Conservation (phyloP, 1,284 basidiomycete genomes). For the Salmacisia buchloeana region DNA sequence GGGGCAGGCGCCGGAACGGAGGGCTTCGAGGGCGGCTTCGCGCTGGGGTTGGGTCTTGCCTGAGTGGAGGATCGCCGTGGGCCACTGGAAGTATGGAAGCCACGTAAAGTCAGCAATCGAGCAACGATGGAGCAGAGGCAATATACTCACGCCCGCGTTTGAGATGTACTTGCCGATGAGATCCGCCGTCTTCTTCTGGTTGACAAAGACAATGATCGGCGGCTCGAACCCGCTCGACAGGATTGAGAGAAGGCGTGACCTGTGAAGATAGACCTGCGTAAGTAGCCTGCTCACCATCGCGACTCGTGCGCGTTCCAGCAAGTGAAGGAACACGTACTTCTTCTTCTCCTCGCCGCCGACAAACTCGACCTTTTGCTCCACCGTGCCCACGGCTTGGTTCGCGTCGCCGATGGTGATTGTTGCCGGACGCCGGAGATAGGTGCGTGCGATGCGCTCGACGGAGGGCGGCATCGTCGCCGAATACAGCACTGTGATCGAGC, state of each 20-base stretch:
- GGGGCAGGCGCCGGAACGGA: slow-evolving; percentile 79
- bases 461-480: slow-evolving; percentile 97
- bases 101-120: neutral
- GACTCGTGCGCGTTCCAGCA: no score
- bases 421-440: slow-evolving; percentile 86
- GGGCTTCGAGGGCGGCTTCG: slow-evolving; percentile 78
- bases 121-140: slow-evolving; percentile 8
- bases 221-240: slow-evolving; percentile 76
- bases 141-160: slow-evolving; percentile 59
- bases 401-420: slow-evolving; percentile 96
- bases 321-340: no score
- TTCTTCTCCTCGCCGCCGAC: slow-evolving; percentile 87
- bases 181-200: slow-evolving; percentile 97
- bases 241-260: slow-evolving; percentile 77
- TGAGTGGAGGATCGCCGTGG: slow-evolving; percentile 81
- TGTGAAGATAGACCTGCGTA: slow-evolving; percentile 43
- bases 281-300: neutral
- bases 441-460: slow-evolving; percentile 86
- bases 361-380: slow-evolving; percentile 94
- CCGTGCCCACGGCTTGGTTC: slow-evolving; percentile 92
- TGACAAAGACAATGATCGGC: slow-evolving; percentile 98
- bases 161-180: slow-evolving; percentile 87
- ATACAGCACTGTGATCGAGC: slow-evolving; percentile 65
- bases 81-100: slow-evolving; percentile 58
- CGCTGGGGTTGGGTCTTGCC: slow-evolving; percentile 96